Evolutionary conservation across 345 rosid genomes (phyloP).

Genomic region (Brassica incana): DNA sequence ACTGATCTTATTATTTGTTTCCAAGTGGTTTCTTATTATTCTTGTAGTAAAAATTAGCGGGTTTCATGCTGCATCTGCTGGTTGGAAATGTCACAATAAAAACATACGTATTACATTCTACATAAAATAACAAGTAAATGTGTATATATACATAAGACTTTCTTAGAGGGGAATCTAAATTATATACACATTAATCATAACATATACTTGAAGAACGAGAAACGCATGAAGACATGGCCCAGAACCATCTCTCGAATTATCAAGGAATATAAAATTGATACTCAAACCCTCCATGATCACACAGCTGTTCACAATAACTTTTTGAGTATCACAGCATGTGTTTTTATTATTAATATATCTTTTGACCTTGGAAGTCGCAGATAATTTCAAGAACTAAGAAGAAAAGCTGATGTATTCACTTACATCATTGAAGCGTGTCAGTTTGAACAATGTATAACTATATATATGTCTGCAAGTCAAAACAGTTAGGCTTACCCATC

Average conservation of each 20-base stretch:
- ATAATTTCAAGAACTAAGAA: slow-evolving; percentile 10
- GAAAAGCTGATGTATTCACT: slow-evolving; percentile 38
- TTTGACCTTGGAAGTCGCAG: background rate
- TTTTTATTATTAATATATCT: slow-evolving; percentile 11
- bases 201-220: background rate
- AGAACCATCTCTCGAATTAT: background rate
- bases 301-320: background rate
- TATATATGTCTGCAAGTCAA: slow-evolving; percentile 7
- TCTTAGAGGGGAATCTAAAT: background rate
- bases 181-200: background rate
- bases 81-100: background rate
- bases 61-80: background rate
- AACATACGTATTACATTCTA: background rate
- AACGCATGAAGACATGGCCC: background rate
- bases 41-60: background rate
- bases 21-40: background rate
- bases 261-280: background rate
- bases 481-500: slow-evolving; percentile 8
- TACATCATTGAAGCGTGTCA: slow-evolving; percentile 30
- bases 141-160: background rate
- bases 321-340: slow-evolving; percentile 16
- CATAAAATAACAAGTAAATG: background rate
- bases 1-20: background rate
- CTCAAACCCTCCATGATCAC: background rate
- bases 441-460: slow-evolving; percentile 7